Evolutionary conservation across 352 stramenopile genomes (phyloP), one percentile per base, ranked within the genome.

Genomic region (Pythium folliculosum): DNA sequence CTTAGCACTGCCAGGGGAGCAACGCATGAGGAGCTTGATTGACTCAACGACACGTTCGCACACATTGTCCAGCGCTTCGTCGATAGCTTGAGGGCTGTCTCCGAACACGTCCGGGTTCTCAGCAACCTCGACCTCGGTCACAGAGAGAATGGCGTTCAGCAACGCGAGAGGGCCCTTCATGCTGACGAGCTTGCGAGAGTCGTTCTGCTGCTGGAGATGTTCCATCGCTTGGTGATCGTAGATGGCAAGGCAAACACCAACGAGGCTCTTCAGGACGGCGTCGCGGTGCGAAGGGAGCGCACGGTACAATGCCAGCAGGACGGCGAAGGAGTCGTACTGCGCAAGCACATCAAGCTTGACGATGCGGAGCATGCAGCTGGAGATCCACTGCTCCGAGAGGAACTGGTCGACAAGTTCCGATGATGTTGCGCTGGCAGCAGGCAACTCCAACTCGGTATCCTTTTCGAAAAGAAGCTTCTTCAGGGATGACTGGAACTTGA

Each of bases 261-360:
- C 62, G 6, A 77, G 50, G 16, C 70, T 69, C 22, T 86, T 65
- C 22, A 89, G 40, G 27, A 91, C 68, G 51, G 57, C 69, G 8
- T 67, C 16, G 13, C 81, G 80, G 8, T 69, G 63, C 4, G 76
- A 62, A 8, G 71, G 55, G 14, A 88, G 73, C 14, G 70, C 64
- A 5, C 73, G 73, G 53, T 90, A 91, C 30, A 91, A 71, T 6
- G 81, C 79, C 13, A 81, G 63, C 0, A 91, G 64, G 30, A 91
- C 79, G 1, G 84, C 73, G 37, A 91, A 90, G 40, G 66, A 71
- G 43, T 91, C 74, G 65, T 88, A 87, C 64, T 92, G 84, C 0
- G 74, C 74, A 1, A 83, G 59, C 3, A 89, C 70, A 32, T 89
- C 79, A 17, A 90, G 68, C 70, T 83, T 84, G 22, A 91, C 70